These are phyloP conservation scores for Manihot esculenta DNA, from an alignment of 441 rosid genomes.

Conservation along the genomic window DNA sequence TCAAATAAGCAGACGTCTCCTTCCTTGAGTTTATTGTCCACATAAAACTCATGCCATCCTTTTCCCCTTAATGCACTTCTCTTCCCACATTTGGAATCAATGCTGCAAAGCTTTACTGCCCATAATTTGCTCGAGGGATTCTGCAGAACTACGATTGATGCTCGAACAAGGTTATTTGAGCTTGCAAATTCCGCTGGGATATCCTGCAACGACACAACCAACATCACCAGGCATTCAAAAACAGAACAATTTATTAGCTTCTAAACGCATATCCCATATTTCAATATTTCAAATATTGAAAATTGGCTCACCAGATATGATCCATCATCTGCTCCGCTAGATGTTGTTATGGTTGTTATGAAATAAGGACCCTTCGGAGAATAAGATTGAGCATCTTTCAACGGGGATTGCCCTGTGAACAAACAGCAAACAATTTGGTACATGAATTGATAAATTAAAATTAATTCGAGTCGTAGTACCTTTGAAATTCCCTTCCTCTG, in stretches of 20 bases:
- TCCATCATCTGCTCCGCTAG: neutral
- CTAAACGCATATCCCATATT: neutral
- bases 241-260: neutral
- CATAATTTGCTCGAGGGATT: constrained; percentile 1
- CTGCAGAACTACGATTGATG: neutral
- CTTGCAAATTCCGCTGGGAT: constrained; percentile 9
- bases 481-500: neutral
- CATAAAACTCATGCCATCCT: constrained; percentile 10
- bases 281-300: neutral
- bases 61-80: neutral
- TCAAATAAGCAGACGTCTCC: constrained; percentile 16
- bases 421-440: neutral
- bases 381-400: neutral
- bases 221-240: neutral
- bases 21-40: constrained; percentile 2
- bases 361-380: constrained; percentile 3
- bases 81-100: too few relatives aligned
- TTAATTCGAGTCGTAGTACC: neutral
- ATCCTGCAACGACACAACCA: too few relatives aligned
- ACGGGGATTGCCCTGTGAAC: neutral
- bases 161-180: neutral
- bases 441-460: too few relatives aligned
- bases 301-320: constrained; percentile 2
- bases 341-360: neutral
- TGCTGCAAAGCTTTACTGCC: neutral